Percentiles rank a stretch among this genome's conserved stretches.
Conservation (phyloP, 164 flowering plant genomes). For the Euptelea pleiosperma region DNA sequence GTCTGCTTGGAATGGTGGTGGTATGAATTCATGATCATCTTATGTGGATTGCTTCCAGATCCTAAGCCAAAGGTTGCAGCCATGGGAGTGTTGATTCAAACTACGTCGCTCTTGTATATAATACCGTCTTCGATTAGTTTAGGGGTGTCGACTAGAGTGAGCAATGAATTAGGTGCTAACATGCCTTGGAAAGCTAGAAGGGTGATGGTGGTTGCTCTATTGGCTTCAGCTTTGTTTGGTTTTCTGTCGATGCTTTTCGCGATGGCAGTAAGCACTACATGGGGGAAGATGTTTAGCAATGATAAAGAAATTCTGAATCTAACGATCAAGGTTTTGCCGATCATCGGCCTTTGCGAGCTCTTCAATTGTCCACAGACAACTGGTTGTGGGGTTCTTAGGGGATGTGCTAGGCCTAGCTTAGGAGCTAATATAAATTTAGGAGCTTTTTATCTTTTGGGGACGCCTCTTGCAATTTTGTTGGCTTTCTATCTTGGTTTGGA, state of each 20-base stretch:
- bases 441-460: constrained; percentile 15
- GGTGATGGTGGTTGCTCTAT: constrained; percentile 14
- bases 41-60: constrained; percentile 14
- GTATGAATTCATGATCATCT: constrained; percentile 17
- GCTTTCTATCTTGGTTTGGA: constrained; percentile 16
- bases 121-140: constrained; percentile 18
- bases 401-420: constrained; percentile 19
- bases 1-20: constrained; percentile 23
- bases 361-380: constrained; percentile 19
- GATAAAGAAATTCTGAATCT: constrained; percentile 12
- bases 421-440: constrained; percentile 20
- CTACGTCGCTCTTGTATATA: constrained; percentile 15
- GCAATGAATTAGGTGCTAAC: constrained; percentile 17
- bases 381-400: constrained; percentile 11
- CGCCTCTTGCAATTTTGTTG: constrained; percentile 12
- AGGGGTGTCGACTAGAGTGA: constrained; percentile 16
- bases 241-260: constrained; percentile 16
- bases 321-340: constrained; percentile 12
- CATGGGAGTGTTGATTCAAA: constrained; percentile 20
- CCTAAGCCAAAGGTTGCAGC: constrained; percentile 22
- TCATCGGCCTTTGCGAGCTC: constrained; percentile 18
- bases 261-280: constrained; percentile 5
- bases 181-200: constrained; percentile 19
- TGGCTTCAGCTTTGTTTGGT: constrained; percentile 2
- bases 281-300: constrained; percentile 14